A percentile compares a stretch with the other conserved stretches of the same genome.
Conservation (phyloP, 2,329 filamentous ascomycete genomes). For the Elsinoe necatrix region DNA sequence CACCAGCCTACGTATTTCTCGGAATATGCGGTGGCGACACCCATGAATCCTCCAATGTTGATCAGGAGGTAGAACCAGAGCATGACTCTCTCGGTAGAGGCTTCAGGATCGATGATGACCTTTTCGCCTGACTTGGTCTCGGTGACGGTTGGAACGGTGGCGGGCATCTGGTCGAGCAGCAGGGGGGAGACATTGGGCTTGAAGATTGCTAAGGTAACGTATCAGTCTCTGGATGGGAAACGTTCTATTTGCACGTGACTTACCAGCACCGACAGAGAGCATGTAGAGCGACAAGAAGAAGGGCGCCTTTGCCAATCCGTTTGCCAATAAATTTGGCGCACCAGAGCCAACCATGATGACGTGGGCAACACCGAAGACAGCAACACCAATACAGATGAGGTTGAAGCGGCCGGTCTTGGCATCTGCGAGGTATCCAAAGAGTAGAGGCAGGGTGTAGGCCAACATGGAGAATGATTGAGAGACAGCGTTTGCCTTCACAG, state of each 20-base stretch:
- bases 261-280: slow-evolving; percentile 32
- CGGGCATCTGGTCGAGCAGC: slow-evolving; percentile 39
- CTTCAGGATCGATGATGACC: slow-evolving; percentile 39
- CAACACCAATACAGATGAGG: slow-evolving; percentile 33
- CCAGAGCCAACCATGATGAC: slow-evolving; percentile 26
- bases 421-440: slow-evolving; percentile 38
- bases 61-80: slow-evolving; percentile 63
- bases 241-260: too few species aligned
- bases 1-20: slow-evolving; percentile 59
- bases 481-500: slow-evolving; percentile 45
- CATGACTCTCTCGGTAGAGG: slow-evolving; percentile 40
- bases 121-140: slow-evolving; percentile 34
- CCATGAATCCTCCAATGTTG: slow-evolving; percentile 61
- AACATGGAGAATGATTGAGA: slow-evolving; percentile 49
- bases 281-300: slow-evolving; percentile 37
- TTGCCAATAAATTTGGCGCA: slow-evolving; percentile 25
- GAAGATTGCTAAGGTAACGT: slow-evolving; percentile 51
- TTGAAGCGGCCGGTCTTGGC: slow-evolving; percentile 35
- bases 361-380: slow-evolving; percentile 33
- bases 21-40: slow-evolving; percentile 58
- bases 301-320: slow-evolving; percentile 30
- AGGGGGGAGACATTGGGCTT: slow-evolving; percentile 61
- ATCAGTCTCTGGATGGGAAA: slow-evolving; percentile 27
- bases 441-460: slow-evolving; percentile 50
- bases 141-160: slow-evolving; percentile 33